Percentiles rank a stretch among this genome's conserved stretches.
These are phyloP conservation scores for Pleurotus salmoneostramineus DNA, from an alignment of 768 basidiomycete species.

Conservation along the genomic window DNA sequence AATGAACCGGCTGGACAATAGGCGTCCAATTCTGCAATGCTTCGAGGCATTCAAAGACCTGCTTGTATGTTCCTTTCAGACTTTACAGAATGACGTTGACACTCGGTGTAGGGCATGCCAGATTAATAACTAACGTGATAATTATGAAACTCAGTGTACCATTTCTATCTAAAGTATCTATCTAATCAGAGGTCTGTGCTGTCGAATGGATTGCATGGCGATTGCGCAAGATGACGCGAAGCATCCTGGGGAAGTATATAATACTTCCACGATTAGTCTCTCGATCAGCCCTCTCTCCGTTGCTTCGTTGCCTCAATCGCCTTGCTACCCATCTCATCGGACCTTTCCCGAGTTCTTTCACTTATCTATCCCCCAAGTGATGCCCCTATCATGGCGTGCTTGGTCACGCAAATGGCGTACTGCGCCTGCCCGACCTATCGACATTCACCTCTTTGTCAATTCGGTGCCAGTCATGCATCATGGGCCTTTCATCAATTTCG, in stretches of 20 bases:
- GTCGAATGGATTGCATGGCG: neutral
- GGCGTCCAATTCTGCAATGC: too few relatives aligned
- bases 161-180: neutral
- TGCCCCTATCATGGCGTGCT: slow-evolving; percentile 1
- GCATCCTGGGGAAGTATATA: neutral
- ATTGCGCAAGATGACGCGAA: slow-evolving; percentile 8
- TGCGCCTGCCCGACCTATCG: neutral
- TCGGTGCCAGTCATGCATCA: too few relatives aligned
- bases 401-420: neutral
- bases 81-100: too few relatives aligned
- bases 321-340: neutral
- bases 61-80: too few relatives aligned
- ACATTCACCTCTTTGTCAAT: neutral
- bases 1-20: too few relatives aligned
- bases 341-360: neutral
- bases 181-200: neutral
- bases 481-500: too few relatives aligned
- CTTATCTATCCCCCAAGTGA: neutral
- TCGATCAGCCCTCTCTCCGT: neutral
- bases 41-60: too few relatives aligned
- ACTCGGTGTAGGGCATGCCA: too few relatives aligned
- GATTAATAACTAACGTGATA: too few relatives aligned
- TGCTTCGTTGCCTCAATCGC: too few relatives aligned
- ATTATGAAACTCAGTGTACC: too few relatives aligned
- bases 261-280: neutral